Base-by-base conservation (phyloP, 2,329 filamentous ascomycete species). In the Fusarium coicis region DNA sequence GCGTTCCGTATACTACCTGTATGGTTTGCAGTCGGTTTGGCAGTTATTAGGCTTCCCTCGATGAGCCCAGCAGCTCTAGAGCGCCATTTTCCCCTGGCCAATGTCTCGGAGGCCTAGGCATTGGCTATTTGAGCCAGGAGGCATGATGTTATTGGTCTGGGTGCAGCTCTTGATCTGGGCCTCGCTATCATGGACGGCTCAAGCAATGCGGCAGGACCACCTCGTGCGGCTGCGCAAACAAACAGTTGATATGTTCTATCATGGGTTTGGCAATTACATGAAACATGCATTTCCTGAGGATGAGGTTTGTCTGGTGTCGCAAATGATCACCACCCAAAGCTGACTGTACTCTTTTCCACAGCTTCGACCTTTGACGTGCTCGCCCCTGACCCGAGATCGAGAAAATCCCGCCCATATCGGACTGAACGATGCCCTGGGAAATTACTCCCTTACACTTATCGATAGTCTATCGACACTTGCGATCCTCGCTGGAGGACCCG, bases 251-350 rank as follows among this genome's bases (percentile, higher is more conserved):
- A 94, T 98, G 88, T 98, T 98, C 85, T 97, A 97, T 82, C 96
- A 99, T 86, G 96, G 96, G 68, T 98, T 92, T 85, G 91, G 95
- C 83, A 97, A 96, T 82, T 99, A 99, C 85, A 96, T 98, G 91
- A 84, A 89, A 74, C 88, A 97, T 82, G 96, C 95, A 65, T 99
- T 98, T 79, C 96, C 96, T 18, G 96, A 98, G 82, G 96, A 99
- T 79, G 96, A 96, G 88, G 90, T 91, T 58, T 39, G 75, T 43
- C 36, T 36, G 36, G 37, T 37, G 30, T 34, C 43, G 16, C 21
- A 37, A 30, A 23, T 42, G 19, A 23, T 46, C 14, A 54, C 30
- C 30, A 34, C 30, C 72, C 73, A 53, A 74, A 47, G 40, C 75
- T 74, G 57, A 79, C 63, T 73, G 67, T 57, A 56, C 43, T 26